A percentile compares a stretch with the other conserved stretches of the same genome.
phyloP scores from a whole-genome alignment of 257 asterid genomes.

The Henckelia pumila region DNA sequence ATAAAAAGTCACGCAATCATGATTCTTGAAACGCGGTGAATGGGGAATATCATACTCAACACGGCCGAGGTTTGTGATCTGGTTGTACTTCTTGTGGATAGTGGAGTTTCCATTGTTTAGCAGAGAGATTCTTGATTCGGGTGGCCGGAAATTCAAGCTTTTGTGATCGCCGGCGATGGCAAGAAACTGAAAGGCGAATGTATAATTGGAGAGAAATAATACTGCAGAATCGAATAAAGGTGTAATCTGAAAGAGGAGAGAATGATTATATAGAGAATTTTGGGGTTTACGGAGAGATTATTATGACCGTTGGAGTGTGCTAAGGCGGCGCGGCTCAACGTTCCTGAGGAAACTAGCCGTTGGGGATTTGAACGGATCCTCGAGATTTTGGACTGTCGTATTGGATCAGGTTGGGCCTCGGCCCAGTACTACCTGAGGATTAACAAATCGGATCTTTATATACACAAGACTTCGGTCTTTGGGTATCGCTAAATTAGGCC shows the following conservation, averaged over 20 bases:
- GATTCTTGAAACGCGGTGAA: neutral
- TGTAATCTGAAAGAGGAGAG: constrained; percentile 8
- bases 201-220: neutral
- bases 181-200: neutral
- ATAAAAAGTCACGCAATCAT: neutral
- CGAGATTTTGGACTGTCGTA: neutral
- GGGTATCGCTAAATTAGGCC: no score
- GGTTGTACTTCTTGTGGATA: constrained; percentile 69
- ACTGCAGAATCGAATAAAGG: constrained; percentile 10
- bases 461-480: no score
- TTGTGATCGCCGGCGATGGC: neutral
- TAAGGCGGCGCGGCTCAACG: constrained; percentile 21
- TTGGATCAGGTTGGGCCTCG: neutral
- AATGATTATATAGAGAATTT: constrained; percentile 36
- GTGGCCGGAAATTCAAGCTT: constrained; percentile 10
- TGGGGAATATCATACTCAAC: constrained; percentile 34
- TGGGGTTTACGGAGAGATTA: constrained; percentile 15
- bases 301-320: constrained; percentile 69
- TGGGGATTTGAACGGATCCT: constrained; percentile 40
- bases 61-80: constrained; percentile 61
- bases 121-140: neutral
- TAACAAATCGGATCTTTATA: no score
- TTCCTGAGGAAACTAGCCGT: constrained; percentile 60
- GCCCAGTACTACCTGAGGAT: neutral
- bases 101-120: constrained; percentile 73